Base-by-base conservation (phyloP, 257 asterid genomes). In the Ocimum tenuiflorum region DNA sequence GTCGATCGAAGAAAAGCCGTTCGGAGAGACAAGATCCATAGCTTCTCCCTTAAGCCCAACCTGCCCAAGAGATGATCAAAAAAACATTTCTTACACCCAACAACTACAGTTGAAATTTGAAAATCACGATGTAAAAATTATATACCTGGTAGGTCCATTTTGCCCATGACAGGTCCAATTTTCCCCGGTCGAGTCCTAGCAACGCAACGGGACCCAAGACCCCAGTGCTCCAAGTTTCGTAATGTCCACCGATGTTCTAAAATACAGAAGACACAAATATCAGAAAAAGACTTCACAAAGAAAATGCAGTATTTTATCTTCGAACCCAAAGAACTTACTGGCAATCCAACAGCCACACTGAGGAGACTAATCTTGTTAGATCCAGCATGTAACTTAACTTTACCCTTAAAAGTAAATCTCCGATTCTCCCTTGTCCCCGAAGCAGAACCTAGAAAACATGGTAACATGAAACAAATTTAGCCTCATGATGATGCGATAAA, bases 291-390 rank as follows among this genome's bases (percentile, higher is more conserved):
- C 9, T 36, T 36, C 42, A 36, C 42, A 7, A 36, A 5, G 43
- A 15, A 22, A n/a, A n/a, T n/a, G n/a, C n/a, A n/a, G n/a, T 20
- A 53, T n/a, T 6, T 12, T 7, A 27, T 1, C 2, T 1, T 27
- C 18, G 48, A 68, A n/a, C 31, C 2, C 17, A 66, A 53, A 19
- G 71, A 75, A 84, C 95, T 80, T 69, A 94, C 99, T 24, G 94
- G 96, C 69, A 94, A 70, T 67, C 99, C 99, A 59, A 86, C 96
- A 15, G 97, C 95, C 65, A 94, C 97, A 49, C 99, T 94, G 49
- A 94, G 91, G 72, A 94, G 83, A 43, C 88, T 75, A 65, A 94
- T 86, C 73, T 57, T 85, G 60, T 94, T 94, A 31, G 77, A 49
- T 58, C 99, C 99, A 22, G 91, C 88, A 3, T 57, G 88, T 41